These are phyloP conservation scores for Barnettozyma salicaria DNA, from an alignment of 805 yeast genomes.

Conservation along the genomic window DNA sequence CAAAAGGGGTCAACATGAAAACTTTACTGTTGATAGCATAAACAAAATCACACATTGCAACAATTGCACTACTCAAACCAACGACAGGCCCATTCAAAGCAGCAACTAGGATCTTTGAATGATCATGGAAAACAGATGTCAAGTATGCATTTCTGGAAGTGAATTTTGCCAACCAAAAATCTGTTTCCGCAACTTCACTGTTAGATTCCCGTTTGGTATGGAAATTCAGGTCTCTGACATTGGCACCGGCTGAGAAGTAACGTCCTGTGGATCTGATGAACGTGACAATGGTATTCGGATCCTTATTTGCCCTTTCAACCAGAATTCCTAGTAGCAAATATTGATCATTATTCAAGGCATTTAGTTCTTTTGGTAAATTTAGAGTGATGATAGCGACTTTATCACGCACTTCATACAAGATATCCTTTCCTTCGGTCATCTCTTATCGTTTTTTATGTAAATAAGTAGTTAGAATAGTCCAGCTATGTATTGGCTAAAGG, in stretches of 20 bases:
- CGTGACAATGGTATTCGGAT: conserved; percentile 57
- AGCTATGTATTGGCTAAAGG: no score
- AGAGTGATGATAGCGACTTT: conserved; percentile 58
- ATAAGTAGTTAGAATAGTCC: background rate
- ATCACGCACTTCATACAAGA: conserved; percentile 32
- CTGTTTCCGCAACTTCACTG: conserved; percentile 24
- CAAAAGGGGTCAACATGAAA: conserved; percentile 67
- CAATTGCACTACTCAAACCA: conserved; percentile 70
- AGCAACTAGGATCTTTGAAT: conserved; percentile 60
- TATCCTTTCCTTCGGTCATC: conserved; percentile 23
- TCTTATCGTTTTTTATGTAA: background rate
- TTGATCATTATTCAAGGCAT: conserved; percentile 63
- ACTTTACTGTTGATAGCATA: conserved; percentile 57
- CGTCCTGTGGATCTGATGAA: conserved; percentile 65
- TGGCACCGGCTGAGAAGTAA: conserved; percentile 83
- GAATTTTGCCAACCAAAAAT: conserved; percentile 49
- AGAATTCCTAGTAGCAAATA: conserved; percentile 54
- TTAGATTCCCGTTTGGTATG: conserved; percentile 9
- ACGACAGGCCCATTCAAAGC: conserved; percentile 86
- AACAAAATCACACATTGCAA: conserved; percentile 70
- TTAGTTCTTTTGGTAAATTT: conserved; percentile 52
- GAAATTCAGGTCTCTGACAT: conserved; percentile 37
- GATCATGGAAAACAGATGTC: conserved; percentile 63
- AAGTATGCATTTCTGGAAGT: conserved; percentile 67
- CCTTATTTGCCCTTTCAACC: conserved; percentile 56